Evolutionary conservation across 331 rosid genomes (phyloP), one percentile per base, ranked within the genome.

Genomic region (Spiraea crenata): DNA sequence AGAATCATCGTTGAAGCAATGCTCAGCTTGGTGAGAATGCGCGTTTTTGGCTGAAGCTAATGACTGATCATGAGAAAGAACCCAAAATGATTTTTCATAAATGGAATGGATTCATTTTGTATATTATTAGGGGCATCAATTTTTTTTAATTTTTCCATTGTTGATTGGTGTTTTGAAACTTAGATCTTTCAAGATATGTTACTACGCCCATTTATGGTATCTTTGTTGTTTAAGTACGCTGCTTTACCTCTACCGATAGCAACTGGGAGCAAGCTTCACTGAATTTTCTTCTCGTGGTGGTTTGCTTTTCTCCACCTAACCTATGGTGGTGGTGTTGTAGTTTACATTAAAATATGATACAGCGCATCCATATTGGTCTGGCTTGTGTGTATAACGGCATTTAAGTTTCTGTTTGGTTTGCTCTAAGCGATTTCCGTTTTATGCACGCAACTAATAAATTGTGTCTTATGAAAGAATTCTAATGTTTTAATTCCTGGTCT

Each of bases 121-220:
- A 5, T 57, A 69, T 72, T 74, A 72, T 74, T 79, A 59, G 77
- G 78, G 57, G 70, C 88, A 81, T 82, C n/a, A n/a, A n/a, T n/a
- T n/a, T n/a, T n/a, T n/a, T n/a, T 83, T 47, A 17, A 48, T 62
- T 70, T 81, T 54, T n/a, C 3, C 48, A 58, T 46, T 31, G 45
- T 40, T 55, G 69, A 48, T 71, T 13, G 79, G 56, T 65, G n/a
- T 76, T 78, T 81, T 67, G 79, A 61, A 47, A 49, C 40, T 50
- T n/a, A 6, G 62, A 38, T 60, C 46, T 48, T 60, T 51, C 79
- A 13, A 71, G 73, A 50, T 76, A 40, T 62, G 17, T 40, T 39
- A 14, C 48, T 64, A 77, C 73, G 74, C 75, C 76, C 39, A 76
- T 65, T 77, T 10, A 79, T 73, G 76, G 63, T 65, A 80, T 78